Evolutionary conservation across 2,329 filamentous ascomycete genomes (phyloP).

Genomic region (Penicillium sp.): DNA sequence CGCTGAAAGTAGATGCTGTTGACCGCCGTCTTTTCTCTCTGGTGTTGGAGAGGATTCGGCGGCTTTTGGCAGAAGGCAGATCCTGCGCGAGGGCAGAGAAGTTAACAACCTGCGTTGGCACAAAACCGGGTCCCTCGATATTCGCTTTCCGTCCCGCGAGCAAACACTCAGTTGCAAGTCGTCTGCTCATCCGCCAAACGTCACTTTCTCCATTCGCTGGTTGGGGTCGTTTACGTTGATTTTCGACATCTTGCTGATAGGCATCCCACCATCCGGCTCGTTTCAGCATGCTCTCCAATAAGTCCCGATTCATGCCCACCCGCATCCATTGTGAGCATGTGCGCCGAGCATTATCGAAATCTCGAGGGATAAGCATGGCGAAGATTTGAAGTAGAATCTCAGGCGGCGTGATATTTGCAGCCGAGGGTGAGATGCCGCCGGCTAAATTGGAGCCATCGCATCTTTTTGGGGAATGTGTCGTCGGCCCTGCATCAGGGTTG

Average conservation of each 20-base stretch:
- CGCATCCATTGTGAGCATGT: constrained; percentile 65
- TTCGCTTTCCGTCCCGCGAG: constrained; percentile 42
- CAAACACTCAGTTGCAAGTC: constrained; percentile 56
- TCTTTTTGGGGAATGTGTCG: constrained; percentile 1
- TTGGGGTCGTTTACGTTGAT: constrained; percentile 34
- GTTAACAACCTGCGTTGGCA: constrained; percentile 40
- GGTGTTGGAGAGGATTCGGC: constrained; percentile 19
- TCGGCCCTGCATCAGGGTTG: not conserved
- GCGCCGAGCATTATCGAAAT: constrained; percentile 65
- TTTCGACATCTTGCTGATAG: constrained; percentile 36
- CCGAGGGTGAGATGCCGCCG: constrained; percentile 22
- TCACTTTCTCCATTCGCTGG: constrained; percentile 43
- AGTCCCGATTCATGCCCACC: constrained; percentile 55
- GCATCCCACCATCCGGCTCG: constrained; percentile 60
- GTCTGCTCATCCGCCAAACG: constrained; percentile 49
- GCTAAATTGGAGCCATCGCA: not conserved
- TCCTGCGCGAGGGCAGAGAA: constrained; percentile 30
- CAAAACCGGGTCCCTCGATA: constrained; percentile 39
- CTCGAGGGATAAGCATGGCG: constrained; percentile 48
- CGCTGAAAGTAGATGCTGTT: constrained; percentile 50
- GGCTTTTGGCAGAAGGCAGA: constrained; percentile 15
- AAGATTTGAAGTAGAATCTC: constrained; percentile 58
- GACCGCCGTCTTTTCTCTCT: constrained; percentile 14
- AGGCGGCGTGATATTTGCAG: constrained; percentile 45
- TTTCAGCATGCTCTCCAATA: constrained; percentile 60